Conservation (phyloP, 495 filamentous ascomycete genomes). For the Amniculicola lignicola region DNA sequence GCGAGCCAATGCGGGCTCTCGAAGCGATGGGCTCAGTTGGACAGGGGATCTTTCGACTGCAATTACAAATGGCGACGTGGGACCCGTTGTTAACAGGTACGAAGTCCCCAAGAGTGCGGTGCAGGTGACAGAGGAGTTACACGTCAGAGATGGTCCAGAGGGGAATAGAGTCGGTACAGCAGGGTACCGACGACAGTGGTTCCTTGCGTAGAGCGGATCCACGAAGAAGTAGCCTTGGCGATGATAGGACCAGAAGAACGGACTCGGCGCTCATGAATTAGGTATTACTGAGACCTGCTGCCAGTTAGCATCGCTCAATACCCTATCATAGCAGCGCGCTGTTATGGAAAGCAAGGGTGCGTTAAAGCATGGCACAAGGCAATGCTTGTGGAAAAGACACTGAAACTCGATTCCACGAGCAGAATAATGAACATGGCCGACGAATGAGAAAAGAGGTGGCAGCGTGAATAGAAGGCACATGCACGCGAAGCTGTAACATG, state of each 20-base stretch:
- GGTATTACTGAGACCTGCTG: constrained; percentile 19
- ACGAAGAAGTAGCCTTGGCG: constrained; percentile 3
- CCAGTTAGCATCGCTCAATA: background rate
- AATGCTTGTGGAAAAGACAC: constrained; percentile 10
- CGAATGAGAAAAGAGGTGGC: background rate
- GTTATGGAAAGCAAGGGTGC: constrained; percentile 11
- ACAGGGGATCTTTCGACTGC: background rate
- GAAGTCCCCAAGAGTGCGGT: background rate
- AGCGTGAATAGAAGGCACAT: constrained; percentile 9
- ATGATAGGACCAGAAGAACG: background rate
- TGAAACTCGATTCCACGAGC: background rate
- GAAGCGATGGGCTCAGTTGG: background rate
- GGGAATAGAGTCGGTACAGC: constrained; percentile 8
- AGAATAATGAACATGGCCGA: background rate
- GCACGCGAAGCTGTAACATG: constrained; percentile 25
- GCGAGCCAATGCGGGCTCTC: background rate
- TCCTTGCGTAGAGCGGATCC: constrained; percentile 18
- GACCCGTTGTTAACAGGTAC: background rate
- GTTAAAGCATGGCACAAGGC: constrained; percentile 5
- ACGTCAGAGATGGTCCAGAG: constrained; percentile 7
- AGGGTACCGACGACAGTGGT: constrained; percentile 14
- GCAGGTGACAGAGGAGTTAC: background rate
- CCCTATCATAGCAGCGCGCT: constrained; percentile 12
- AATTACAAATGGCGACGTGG: constrained; percentile 18
- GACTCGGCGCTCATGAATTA: constrained; percentile 11